Evolutionary conservation across 2,329 filamentous ascomycete species (phyloP), one percentile per base, ranked within the genome.

Genomic region (Pseudopyrenochaeta lycopersici): DNA sequence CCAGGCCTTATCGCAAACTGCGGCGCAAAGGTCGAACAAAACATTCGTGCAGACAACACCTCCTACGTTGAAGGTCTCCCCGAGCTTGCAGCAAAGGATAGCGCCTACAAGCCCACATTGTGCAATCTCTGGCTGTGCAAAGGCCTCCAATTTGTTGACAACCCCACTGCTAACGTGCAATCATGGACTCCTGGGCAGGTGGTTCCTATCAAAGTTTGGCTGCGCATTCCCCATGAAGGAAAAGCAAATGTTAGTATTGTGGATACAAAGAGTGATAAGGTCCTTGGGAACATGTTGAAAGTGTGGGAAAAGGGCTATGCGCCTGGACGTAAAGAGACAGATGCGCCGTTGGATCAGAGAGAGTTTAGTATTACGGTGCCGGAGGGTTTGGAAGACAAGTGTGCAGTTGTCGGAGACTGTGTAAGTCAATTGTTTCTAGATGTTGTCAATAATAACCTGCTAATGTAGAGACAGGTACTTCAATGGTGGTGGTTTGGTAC

Each of bases 401-500:
- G 81, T 63, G 70, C 76, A 14, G 76, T 64, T 29, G 78, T 80
- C 9, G 84, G 84, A 3, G 68, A 73, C 45, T 81, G 82, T 65
- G 65, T 68, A 63, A 66, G 67, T 64, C 2, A 6, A 14, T 35
- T n/a, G 11, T 30, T 2, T 23, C 12, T 30, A 20, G 40, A n/a
- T 17, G 39, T 7, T 40, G n/a, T n/a, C n/a, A n/a, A n/a, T n/a
- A n/a, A n/a, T n/a, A n/a, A n/a, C n/a, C n/a, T n/a, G 35, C 49
- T 53, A 35, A 56, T 39, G 9, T 3, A 1, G 21, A 35, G 20
- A 40, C 21, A 61, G 46, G 50, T 82, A 80, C 63, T 88, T 50
- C 85, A 88, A 71, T 87, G 85, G 84, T 86, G 81, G 70, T 88
- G 85, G 85, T 80, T 84, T 58, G 84, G 84, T 3, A 72, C 72